Evolutionary conservation across 495 filamentous ascomycete genomes (phyloP).

Genomic region (Penicillium flavigenum): DNA sequence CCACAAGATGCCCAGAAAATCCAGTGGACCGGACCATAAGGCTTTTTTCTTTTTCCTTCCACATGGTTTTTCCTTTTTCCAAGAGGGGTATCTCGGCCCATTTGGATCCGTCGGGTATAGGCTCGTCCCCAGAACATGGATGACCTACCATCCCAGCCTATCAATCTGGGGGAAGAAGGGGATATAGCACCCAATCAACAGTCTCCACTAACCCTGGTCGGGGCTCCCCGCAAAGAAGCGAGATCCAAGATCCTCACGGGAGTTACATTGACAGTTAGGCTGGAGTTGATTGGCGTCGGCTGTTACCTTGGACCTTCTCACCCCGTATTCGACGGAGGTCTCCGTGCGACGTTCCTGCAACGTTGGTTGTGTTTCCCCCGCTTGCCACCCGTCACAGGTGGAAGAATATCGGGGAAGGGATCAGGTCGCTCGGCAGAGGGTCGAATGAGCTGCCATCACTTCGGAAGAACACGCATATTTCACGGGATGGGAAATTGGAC

Average conservation of each 20-base stretch:
- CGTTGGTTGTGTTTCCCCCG: not conserved
- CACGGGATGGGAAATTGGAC: conserved; percentile 10
- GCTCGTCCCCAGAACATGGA: conserved; percentile 3
- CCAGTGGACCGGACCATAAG: conserved; percentile 9
- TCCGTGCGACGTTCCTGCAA: conserved; percentile 10
- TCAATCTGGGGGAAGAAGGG: conserved; percentile 6
- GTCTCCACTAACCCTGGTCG: not conserved
- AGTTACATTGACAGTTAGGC: conserved; percentile 8
- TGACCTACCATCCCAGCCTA: conserved; percentile 5
- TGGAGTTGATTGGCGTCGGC: conserved; percentile 1
- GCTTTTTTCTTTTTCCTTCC: not conserved
- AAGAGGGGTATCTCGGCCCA: conserved; percentile 15
- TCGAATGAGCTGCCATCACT: not conserved
- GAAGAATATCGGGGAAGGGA: conserved; percentile 4
- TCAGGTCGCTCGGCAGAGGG: conserved; percentile 10
- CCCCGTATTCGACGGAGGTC: conserved; percentile 8
- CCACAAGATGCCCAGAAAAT: not conserved
- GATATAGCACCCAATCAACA: not conserved
- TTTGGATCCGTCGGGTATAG: conserved; percentile 12
- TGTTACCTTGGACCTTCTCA: not conserved
- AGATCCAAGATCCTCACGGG: conserved; percentile 13
- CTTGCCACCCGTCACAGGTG: conserved; percentile 9
- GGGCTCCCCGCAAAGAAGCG: conserved; percentile 15
- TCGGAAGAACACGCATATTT: conserved; percentile 12
- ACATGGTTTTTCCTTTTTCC: conserved; percentile 4